Base-by-base conservation (phyloP, 495 filamentous ascomycete species). In the Annulohypoxylon nitens region DNA sequence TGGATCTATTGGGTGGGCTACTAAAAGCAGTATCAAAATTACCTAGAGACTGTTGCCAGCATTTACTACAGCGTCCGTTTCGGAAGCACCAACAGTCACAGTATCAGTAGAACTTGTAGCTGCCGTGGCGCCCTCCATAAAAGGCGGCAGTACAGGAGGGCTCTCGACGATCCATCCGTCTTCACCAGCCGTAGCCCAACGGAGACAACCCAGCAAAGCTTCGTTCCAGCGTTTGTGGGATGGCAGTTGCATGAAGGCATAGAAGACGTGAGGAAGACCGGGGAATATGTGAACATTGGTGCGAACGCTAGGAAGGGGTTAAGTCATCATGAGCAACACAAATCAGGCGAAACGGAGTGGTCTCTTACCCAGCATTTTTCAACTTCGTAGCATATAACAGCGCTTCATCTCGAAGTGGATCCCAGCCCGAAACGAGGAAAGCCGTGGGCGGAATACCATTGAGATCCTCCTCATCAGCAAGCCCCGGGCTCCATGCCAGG, bases 381-480 rank as follows among this genome's bases (percentile, higher is more conserved):
- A 88, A 71, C 62, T 83, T 74, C 76, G 81, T 78, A 18, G 79
- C 83, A 71, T 78, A 86, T 53, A 81, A 76, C 18, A 88, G 50
- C 6, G 75, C 84, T 75, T 87, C 83, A 67, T 86, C 84, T 7
- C 85, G 76, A 26, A 87, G 74, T 4, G 81, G 80, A 74, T 87
- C 85, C 75, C 77, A 74, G 0, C 86, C 86, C 0, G 82, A 77
- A 61, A 87, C 75, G 9, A 84, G 78, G 71, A 88, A 81, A 10
- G 77, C 79, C 9, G 85, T 80, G 3, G 79, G 80, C 23, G 85
- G 85, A 61, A 84, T 70, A 4, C 80, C 78, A 57, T 63, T 73
- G 3, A 84, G 76, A 48, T 86, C 76, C 26, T 84, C 80, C 4
- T 76, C 77, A 7, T 75, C 79, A 12, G 81, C 81, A 54, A 83